Percentiles rank a stretch among this genome's conserved stretches.
phyloP scores from a whole-genome alignment of 805 yeast species.

The Myxozyma kluyveri region DNA sequence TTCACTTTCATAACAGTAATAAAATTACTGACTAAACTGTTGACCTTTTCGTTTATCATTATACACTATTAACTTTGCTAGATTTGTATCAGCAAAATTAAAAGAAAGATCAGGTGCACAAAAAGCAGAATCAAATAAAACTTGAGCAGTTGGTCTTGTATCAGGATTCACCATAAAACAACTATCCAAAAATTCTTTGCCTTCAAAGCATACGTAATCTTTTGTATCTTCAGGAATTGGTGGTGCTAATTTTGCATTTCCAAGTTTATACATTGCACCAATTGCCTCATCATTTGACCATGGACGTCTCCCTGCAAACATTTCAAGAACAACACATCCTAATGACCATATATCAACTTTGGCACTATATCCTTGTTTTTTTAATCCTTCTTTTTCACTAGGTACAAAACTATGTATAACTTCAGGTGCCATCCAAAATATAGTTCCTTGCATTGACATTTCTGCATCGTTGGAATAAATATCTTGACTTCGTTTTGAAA shows the following conservation, averaged over 20 bases:
- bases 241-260: conserved; percentile 84
- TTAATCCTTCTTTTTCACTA: conserved; percentile 79
- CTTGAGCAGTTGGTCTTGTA: conserved; percentile 81
- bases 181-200: conserved; percentile 65
- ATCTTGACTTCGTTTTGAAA: conserved; percentile 72
- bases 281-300: conserved; percentile 96
- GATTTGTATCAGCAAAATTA: conserved; percentile 52
- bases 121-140: conserved; percentile 43
- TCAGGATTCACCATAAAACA: conserved; percentile 81
- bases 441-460: conserved; percentile 98
- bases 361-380: conserved; percentile 87
- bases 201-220: conserved; percentile 59
- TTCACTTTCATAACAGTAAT: background rate
- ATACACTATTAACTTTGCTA: conserved; percentile 54
- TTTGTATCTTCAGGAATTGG: conserved; percentile 91
- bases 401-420: conserved; percentile 81
- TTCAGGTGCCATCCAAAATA: conserved; percentile 99
- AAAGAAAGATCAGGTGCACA: conserved; percentile 42
- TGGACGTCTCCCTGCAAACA: conserved; percentile 96
- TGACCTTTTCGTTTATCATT: conserved; percentile 35
- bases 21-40: conserved; percentile 4
- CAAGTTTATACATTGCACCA: conserved; percentile 87
- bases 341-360: conserved; percentile 97
- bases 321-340: conserved; percentile 95
- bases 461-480: conserved; percentile 89